Evolutionary conservation across 768 basidiomycete species (phyloP).

Genomic region (Boletus rufocinnamomeus): DNA sequence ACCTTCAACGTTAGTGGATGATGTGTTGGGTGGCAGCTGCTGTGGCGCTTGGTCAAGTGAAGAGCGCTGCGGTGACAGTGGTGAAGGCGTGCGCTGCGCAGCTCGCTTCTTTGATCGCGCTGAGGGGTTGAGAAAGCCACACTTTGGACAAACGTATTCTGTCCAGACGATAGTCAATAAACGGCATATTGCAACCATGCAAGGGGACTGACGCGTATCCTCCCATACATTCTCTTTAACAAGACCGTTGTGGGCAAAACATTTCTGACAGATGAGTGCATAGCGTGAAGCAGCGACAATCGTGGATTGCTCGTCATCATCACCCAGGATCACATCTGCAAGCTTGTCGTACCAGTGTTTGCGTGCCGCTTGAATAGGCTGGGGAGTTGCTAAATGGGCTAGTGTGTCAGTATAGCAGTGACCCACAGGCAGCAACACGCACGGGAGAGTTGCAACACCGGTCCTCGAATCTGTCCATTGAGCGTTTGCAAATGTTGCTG

Average conservation of each 20-base stretch:
- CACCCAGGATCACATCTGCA: slow-evolving; percentile 84
- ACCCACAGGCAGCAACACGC: slow-evolving; percentile 19
- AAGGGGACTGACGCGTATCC: slow-evolving; percentile 66
- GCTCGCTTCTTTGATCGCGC: slow-evolving; percentile 35
- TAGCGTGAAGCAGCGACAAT: slow-evolving; percentile 53
- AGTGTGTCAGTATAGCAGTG: slow-evolving; percentile 12
- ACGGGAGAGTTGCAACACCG: slow-evolving; percentile 44
- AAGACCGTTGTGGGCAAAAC: slow-evolving; percentile 87
- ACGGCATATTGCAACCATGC: background rate
- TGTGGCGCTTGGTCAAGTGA: slow-evolving; percentile 14
- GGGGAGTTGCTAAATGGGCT: slow-evolving; percentile 37
- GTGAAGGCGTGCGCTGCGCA: slow-evolving; percentile 31
- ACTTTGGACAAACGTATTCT: slow-evolving; percentile 90
- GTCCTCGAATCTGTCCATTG: slow-evolving; percentile 22
- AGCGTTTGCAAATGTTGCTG: slow-evolving; percentile 24
- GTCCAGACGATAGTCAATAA: slow-evolving; percentile 6
- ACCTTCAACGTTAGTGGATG: slow-evolving; percentile 2
- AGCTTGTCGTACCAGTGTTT: slow-evolving; percentile 88
- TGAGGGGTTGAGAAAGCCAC: slow-evolving; percentile 76
- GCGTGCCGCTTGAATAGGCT: slow-evolving; percentile 50
- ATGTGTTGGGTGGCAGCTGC: background rate
- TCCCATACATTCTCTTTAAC: slow-evolving; percentile 82
- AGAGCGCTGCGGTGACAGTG: slow-evolving; percentile 18
- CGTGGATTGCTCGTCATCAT: slow-evolving; percentile 55
- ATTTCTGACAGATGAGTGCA: slow-evolving; percentile 86